phyloP scores from a whole-genome alignment of 2,329 filamentous ascomycete species.

The Aspergillus sp. region DNA sequence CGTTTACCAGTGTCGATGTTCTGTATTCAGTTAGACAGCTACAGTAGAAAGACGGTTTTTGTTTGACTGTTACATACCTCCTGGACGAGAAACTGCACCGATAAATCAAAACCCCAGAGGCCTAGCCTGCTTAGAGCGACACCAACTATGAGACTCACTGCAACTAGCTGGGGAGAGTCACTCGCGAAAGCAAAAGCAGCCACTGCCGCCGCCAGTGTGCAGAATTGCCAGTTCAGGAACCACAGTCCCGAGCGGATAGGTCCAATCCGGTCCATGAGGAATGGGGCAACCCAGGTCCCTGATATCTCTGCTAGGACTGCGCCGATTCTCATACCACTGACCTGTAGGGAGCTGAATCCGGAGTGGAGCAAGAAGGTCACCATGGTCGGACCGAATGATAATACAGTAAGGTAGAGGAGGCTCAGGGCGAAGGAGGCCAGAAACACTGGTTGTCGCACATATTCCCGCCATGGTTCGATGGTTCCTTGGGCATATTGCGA shows the following conservation, averaged over 20 bases:
- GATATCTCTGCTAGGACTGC: constrained; percentile 55
- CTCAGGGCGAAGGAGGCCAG: constrained; percentile 51
- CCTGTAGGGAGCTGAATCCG: constrained; percentile 49
- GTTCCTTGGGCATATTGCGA: constrained; percentile 19
- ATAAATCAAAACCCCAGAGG: constrained; percentile 63
- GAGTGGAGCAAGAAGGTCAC: constrained; percentile 55
- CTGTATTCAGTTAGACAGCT: constrained; percentile 32
- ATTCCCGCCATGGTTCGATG: constrained; percentile 27
- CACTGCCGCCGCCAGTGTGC: constrained; percentile 51
- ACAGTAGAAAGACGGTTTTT: neutral
- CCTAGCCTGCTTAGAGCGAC: constrained; percentile 60
- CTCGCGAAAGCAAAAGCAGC: constrained; percentile 42
- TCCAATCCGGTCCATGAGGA: constrained; percentile 53
- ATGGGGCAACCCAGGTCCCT: constrained; percentile 54
- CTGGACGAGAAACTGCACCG: constrained; percentile 61
- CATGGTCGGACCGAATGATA: constrained; percentile 57
- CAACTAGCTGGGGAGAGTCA: constrained; percentile 37
- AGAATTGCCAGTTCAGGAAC: constrained; percentile 68
- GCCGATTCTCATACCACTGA: constrained; percentile 49
- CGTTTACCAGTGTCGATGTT: constrained; percentile 57
- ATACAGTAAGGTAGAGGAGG: constrained; percentile 55
- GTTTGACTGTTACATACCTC: constrained; percentile 44
- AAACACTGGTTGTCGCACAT: constrained; percentile 33
- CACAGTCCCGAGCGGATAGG: constrained; percentile 67
- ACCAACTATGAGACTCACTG: constrained; percentile 51